Evolutionary conservation across 148 eudicot species (phyloP), one percentile per base, ranked within the genome.

Genomic region (Rhododendron molle): DNA sequence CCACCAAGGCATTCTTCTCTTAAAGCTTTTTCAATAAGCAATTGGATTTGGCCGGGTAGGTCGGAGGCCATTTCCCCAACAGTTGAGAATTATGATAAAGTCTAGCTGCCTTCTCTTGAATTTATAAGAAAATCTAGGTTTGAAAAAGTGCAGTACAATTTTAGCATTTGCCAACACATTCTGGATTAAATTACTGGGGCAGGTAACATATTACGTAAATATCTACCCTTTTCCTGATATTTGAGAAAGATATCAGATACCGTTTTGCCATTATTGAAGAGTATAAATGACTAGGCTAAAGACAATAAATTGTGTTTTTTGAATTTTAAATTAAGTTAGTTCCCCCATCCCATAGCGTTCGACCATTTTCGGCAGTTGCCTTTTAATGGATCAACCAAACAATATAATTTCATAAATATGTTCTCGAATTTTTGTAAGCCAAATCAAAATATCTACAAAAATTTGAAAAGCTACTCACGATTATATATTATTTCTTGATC

Each of bases 111-210:
- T 36, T 23, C 32, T 13, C 38, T 21, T 26, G 14, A 30, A 82
- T 82, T 82, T 82, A 82, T 82, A 82, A 36, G 84, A 23, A 38
- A 82, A 62, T 23, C 23, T 38, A 23, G 34, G 13, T 13, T 23
- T 23, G n/a, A 38, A 62, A 60, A 62, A 44, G 71, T 36, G 14
- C 28, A 36, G 72, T 7, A 6, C 23, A 23, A 3, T 21, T 58
- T 81, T 38, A n/a, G 71, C 28, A 18, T 21, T 38, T 30, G 67
- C 49, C 73, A 60, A 36, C 46, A 81, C 13, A 81, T 56, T 16
- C 30, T 26, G 49, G 40, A 13, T 81, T 81, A n/a, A 38, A 34
- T 81, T 10, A 62, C 3, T 2, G 72, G 46, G 49, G 40, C 23
- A 38, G 73, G 15, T 18, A 2, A 40, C 26, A 76, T 76, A 40